A percentile compares a stretch with the other conserved stretches of the same genome.
Evolutionary conservation across 306 rosid species (phyloP).

Genomic region (Quercus robur): DNA sequence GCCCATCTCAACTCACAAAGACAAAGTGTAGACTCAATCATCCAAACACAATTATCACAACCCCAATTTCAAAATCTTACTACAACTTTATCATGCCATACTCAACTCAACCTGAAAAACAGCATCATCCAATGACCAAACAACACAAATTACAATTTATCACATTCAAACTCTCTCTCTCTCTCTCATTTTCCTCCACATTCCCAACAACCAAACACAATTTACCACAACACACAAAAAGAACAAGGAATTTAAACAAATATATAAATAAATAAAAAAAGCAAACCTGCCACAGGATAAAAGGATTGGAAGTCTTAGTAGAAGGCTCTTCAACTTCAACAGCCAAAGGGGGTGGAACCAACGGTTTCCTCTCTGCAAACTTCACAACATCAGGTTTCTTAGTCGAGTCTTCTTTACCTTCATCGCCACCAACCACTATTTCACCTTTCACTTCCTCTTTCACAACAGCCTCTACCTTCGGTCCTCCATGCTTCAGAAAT

Average conservation of each 20-base stretch:
- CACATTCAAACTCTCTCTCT: not conserved
- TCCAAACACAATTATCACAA: not conserved
- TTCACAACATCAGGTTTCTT: conserved; percentile 43
- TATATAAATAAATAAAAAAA: not conserved
- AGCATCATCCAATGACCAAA: not conserved
- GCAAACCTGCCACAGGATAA: conserved; percentile 75
- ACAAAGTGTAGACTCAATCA: not conserved
- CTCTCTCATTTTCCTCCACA: not conserved
- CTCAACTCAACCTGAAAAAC: not conserved
- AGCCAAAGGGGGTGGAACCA: conserved; percentile 45
- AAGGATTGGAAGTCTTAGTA: conserved; percentile 64
- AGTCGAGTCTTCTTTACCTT: not conserved
- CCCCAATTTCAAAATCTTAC: not conserved
- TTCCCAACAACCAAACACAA: conserved; percentile 4
- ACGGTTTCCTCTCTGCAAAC: conserved; percentile 48
- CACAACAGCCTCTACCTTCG: not conserved
- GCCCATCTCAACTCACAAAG: not conserved
- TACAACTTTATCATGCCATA: not conserved
- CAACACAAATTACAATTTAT: not conserved
- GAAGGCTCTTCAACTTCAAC: conserved; percentile 43
- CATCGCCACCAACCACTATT: conserved; percentile 6
- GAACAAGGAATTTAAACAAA: too few species aligned
- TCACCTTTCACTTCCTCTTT: conserved; percentile 2
- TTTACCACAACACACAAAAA: not conserved
- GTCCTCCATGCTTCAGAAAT: conserved; percentile 31